These are phyloP conservation scores for Helicostylum pulchrum DNA, from an alignment of 192 early-diverging fungal species.

Conservation along the genomic window DNA sequence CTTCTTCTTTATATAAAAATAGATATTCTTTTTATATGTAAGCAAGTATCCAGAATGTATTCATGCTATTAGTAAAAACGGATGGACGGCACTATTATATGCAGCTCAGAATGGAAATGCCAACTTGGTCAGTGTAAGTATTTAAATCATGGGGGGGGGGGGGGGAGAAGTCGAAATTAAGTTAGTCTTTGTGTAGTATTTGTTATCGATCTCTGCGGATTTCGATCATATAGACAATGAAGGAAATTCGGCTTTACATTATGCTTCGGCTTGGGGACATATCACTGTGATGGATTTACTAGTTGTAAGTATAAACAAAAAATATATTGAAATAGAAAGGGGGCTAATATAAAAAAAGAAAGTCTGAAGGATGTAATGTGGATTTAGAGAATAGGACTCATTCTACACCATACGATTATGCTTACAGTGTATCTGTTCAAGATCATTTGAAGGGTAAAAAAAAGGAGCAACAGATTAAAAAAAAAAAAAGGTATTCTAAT, in stretches of 20 bases:
- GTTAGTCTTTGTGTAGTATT: too few species aligned
- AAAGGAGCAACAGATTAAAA: too few species aligned
- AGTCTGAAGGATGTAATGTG: conserved; percentile 31
- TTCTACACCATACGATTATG: conserved; percentile 32
- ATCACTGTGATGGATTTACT: conserved; percentile 32
- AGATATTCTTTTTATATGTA: conserved; percentile 37
- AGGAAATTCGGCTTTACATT: conserved; percentile 39
- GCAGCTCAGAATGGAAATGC: conserved; percentile 41
- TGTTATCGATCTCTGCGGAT: conserved; percentile 32
- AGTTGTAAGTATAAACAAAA: conserved; percentile 10
- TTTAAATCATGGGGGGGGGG: too few species aligned
- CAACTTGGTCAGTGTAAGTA: conserved; percentile 33
- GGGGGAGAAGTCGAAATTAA: background rate
- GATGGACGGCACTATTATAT: conserved; percentile 32
- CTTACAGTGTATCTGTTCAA: conserved; percentile 24
- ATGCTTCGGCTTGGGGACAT: conserved; percentile 40
- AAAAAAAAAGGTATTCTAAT: too few species aligned
- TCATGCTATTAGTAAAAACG: conserved; percentile 36
- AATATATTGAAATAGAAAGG: too few species aligned
- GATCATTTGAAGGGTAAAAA: conserved; percentile 31
- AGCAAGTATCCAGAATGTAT: conserved; percentile 35
- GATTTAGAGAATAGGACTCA: conserved; percentile 28
- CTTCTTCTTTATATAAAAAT: background rate
- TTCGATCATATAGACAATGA: conserved; percentile 42
- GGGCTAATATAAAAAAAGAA: too few species aligned